Conservation (phyloP, 352 stramenopile species). For the Phytopythium kandeliae region DNA sequence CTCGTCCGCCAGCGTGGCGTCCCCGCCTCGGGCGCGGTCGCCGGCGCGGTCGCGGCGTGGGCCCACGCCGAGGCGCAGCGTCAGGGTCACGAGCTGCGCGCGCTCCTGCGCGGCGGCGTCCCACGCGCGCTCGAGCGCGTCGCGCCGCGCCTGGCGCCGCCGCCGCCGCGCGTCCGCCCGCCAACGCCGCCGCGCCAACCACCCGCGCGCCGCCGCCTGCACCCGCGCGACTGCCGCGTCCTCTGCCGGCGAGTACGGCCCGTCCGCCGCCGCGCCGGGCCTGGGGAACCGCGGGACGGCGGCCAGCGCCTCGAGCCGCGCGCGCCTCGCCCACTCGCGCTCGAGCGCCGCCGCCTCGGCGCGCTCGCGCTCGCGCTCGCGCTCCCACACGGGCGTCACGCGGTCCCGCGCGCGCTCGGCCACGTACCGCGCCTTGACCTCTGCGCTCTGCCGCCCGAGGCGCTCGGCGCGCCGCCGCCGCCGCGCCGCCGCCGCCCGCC, state of each 20-base stretch:
- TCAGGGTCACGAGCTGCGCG: slow-evolving; percentile 39
- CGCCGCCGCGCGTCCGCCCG: slow-evolving; percentile 20
- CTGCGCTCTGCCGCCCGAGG: slow-evolving; percentile 18
- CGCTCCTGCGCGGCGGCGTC: slow-evolving; percentile 28
- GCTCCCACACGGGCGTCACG: slow-evolving; percentile 60
- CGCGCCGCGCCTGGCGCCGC: slow-evolving; percentile 20
- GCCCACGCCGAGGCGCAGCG: neutral
- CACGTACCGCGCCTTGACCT: slow-evolving; percentile 43
- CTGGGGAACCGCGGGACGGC: slow-evolving; percentile 40
- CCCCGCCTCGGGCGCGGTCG: neutral
- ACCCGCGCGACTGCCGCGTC: slow-evolving; percentile 42
- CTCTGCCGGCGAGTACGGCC: slow-evolving; percentile 58
- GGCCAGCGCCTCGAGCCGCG: slow-evolving; percentile 29
- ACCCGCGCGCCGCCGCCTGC: slow-evolving; percentile 33
- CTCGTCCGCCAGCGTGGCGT: neutral
- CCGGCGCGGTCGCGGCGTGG: neutral
- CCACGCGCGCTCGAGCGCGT: slow-evolving; percentile 37
- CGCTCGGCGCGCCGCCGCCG: slow-evolving; percentile 37
- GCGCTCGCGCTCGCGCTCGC: slow-evolving; percentile 52
- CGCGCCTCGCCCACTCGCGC: slow-evolving; percentile 20
- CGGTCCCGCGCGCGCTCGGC: slow-evolving; percentile 46
- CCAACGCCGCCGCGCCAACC: slow-evolving; percentile 29
- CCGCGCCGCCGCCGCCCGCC: slow-evolving; percentile 37
- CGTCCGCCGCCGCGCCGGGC: no score
- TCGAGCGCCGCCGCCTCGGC: slow-evolving; percentile 39